These are phyloP conservation scores for Penicillium goetzii DNA, from an alignment of 495 filamentous ascomycete genomes.

Conservation along the genomic window DNA sequence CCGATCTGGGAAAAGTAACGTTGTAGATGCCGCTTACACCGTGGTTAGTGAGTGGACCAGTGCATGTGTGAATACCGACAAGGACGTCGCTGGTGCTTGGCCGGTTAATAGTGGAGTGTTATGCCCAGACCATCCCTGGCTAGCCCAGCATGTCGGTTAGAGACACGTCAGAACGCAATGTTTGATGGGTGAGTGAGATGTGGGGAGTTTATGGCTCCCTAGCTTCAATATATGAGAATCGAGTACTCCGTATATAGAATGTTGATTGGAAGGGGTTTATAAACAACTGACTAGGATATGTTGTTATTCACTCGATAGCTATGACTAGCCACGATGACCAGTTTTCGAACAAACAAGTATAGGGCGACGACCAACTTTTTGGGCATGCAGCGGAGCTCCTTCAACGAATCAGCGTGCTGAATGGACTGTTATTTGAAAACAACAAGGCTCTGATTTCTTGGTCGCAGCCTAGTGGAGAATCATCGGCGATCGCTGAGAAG, in stretches of 20 bases:
- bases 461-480: slow-evolving; percentile 12
- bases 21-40: slow-evolving; percentile 2
- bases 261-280: not conserved
- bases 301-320: not conserved
- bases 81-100: slow-evolving; percentile 21
- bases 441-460: slow-evolving; percentile 9
- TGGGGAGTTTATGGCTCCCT: not conserved
- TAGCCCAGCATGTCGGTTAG: slow-evolving; percentile 9
- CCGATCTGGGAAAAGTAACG: slow-evolving; percentile 15
- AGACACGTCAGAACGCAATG: not conserved
- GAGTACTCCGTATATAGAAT: not conserved
- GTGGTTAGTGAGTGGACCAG: slow-evolving; percentile 9
- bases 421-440: slow-evolving; percentile 1
- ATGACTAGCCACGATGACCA: slow-evolving; percentile 5
- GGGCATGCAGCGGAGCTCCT: slow-evolving; percentile 16
- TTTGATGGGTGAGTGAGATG: not conserved
- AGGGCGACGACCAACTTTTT: slow-evolving; percentile 10
- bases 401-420: slow-evolving; percentile 6
- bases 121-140: slow-evolving; percentile 15
- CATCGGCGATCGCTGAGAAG: slow-evolving; percentile 13
- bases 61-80: slow-evolving; percentile 11
- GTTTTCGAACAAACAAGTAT: not conserved
- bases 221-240: not conserved
- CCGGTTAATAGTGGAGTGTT: slow-evolving; percentile 16
- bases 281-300: not conserved